phyloP scores from a whole-genome alignment of 805 yeast genomes.

The Isabelozyma pseudorhagii region DNA sequence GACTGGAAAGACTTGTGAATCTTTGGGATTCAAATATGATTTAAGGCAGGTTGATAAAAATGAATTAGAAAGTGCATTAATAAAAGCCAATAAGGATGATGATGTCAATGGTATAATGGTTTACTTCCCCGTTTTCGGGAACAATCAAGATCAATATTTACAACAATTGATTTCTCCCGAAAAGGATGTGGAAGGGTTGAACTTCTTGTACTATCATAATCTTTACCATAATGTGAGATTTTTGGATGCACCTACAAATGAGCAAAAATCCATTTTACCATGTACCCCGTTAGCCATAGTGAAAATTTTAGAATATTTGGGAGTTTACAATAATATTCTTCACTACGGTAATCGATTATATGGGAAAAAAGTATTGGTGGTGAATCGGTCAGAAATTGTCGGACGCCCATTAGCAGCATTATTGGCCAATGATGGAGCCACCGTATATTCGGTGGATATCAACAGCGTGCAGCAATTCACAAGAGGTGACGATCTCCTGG shows the following conservation, averaged over 20 bases:
- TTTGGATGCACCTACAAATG: slow-evolving; percentile 64
- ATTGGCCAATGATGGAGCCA: slow-evolving; percentile 96
- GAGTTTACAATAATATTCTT: slow-evolving; percentile 77
- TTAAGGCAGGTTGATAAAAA: slow-evolving; percentile 73
- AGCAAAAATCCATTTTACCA: slow-evolving; percentile 82
- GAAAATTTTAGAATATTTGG: slow-evolving; percentile 85
- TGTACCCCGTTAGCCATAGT: slow-evolving; percentile 96
- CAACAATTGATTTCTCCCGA: slow-evolving; percentile 91
- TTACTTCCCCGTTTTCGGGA: slow-evolving; percentile 95
- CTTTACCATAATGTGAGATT: slow-evolving; percentile 90
- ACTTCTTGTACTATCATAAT: slow-evolving; percentile 87
- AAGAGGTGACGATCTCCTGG: slow-evolving; percentile 85
- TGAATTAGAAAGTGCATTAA: slow-evolving; percentile 76
- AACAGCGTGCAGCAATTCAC: slow-evolving; percentile 88
- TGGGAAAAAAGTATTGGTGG: slow-evolving; percentile 88
- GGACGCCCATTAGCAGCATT: slow-evolving; percentile 97
- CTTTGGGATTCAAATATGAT: slow-evolving; percentile 83
- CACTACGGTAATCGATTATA: slow-evolving; percentile 89
- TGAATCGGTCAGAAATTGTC: slow-evolving; percentile 93
- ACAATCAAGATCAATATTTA: slow-evolving; percentile 89
- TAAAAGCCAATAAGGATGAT: slow-evolving; percentile 77
- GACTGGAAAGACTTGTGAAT: slow-evolving; percentile 88
- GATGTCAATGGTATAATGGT: slow-evolving; percentile 90
- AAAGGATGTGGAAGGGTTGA: slow-evolving; percentile 95
- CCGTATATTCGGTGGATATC: slow-evolving; percentile 87